Conservation (phyloP, 805 yeast genomes). For the Zygotorulaspora danielsina region DNA sequence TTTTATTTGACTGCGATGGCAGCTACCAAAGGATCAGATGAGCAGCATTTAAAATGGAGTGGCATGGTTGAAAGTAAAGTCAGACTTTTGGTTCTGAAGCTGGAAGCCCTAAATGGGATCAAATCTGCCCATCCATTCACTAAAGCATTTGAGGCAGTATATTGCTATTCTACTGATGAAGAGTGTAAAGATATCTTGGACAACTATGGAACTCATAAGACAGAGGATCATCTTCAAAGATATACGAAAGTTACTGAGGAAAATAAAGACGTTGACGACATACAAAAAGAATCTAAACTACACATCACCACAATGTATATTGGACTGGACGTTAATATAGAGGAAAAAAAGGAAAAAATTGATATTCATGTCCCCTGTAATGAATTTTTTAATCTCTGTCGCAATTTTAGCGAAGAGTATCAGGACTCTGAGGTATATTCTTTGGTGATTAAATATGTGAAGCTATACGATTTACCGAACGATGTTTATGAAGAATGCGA, state of each 20-base stretch:
- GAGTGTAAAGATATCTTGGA: slow-evolving; percentile 53
- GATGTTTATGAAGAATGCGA: slow-evolving; percentile 84
- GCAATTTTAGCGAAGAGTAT: slow-evolving; percentile 64
- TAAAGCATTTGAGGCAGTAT: slow-evolving; percentile 62
- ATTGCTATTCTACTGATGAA: slow-evolving; percentile 46
- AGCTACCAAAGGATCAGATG: slow-evolving; percentile 65
- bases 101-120: slow-evolving; percentile 73
- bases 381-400: slow-evolving; percentile 79
- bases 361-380: slow-evolving; percentile 88
- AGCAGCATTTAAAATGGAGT: slow-evolving; percentile 85
- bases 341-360: slow-evolving; percentile 56
- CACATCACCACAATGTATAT: slow-evolving; percentile 74
- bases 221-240: slow-evolving; percentile 39
- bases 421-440: slow-evolving; percentile 49
- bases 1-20: slow-evolving; percentile 81
- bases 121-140: slow-evolving; percentile 86
- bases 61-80: slow-evolving; percentile 90
- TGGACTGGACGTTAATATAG: slow-evolving; percentile 56
- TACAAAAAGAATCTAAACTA: slow-evolving; percentile 36
- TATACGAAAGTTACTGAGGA: slow-evolving; percentile 37
- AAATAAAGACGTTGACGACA: slow-evolving; percentile 33
- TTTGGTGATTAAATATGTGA: slow-evolving; percentile 67
- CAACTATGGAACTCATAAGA: slow-evolving; percentile 57
- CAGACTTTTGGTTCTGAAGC: slow-evolving; percentile 73
- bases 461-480: slow-evolving; percentile 74